Conservation (phyloP, 768 basidiomycete species). For the Pisolithus tinctorius region DNA sequence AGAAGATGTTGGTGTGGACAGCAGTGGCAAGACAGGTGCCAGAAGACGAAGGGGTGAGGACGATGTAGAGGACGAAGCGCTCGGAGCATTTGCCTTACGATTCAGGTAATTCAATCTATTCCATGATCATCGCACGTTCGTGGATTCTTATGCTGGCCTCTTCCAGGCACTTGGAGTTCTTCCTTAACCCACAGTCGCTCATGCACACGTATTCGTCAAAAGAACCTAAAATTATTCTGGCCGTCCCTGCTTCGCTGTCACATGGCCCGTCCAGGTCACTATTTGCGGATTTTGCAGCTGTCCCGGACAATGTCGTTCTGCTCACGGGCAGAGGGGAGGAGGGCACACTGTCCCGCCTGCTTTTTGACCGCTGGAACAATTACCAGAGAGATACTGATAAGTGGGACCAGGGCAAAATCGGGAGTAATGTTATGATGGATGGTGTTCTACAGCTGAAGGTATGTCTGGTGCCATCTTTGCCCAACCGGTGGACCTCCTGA, state of each 20-base stretch:
- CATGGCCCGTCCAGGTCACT: slow-evolving; percentile 85
- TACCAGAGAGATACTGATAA: slow-evolving; percentile 73
- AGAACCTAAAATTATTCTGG: slow-evolving; percentile 89
- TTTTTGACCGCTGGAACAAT: slow-evolving; percentile 85
- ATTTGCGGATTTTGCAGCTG: slow-evolving; percentile 80
- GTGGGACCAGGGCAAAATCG: slow-evolving; percentile 89
- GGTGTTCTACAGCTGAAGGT: slow-evolving; percentile 63
- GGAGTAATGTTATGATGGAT: slow-evolving; percentile 78
- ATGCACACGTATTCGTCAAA: slow-evolving; percentile 77
- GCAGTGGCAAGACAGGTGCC: slow-evolving; percentile 45
- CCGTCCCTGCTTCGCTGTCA: slow-evolving; percentile 87
- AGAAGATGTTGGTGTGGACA: slow-evolving; percentile 84
- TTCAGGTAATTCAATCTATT: slow-evolving; percentile 63
- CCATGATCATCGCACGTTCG: neutral
- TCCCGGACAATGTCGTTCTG: slow-evolving; percentile 80
- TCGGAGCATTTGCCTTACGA: slow-evolving; percentile 80
- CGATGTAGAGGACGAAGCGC: slow-evolving; percentile 72
- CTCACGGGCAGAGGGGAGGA: slow-evolving; percentile 77
- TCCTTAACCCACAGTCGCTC: slow-evolving; percentile 74
- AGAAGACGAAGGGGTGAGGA: slow-evolving; percentile 54
- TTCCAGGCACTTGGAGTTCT: slow-evolving; percentile 84
- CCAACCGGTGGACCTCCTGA: slow-evolving; percentile 2
- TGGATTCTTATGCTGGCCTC: slow-evolving; percentile 1
- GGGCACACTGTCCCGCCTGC: slow-evolving; percentile 66
- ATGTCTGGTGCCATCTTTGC: slow-evolving; percentile 10